Base-by-base conservation (phyloP, 805 yeast genomes). In the Lipomyces spencermartinsiae region DNA sequence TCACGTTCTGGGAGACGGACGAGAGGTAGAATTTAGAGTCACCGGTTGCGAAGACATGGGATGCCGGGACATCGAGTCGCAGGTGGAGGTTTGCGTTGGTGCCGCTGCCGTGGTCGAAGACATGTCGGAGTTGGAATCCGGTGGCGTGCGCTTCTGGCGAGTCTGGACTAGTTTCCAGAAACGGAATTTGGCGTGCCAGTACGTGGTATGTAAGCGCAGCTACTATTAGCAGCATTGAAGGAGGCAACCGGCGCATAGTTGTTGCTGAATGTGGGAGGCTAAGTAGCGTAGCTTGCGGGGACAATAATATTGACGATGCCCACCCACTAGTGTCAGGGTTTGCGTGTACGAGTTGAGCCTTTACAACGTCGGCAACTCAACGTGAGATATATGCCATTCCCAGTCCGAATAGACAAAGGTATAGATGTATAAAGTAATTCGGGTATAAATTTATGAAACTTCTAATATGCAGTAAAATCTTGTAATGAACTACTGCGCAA, bases 101-200 rank as follows among this genome's bases (percentile, higher is more conserved):
- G 33, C 65, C 72, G 25, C 62, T 61, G 31, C 72, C 72, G 51
- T 69, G 72, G 58, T 61, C 62, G 61, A 68, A 68, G 37, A 68
- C 58, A 56, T 69, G 72, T 14, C 72, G 67, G 5, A 69, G 71
- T 22, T 63, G 64, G 61, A 69, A 68, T 10, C 70, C 71, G 12
- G 71, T 58, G 8, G 71, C 65, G 62, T 65, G 62, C 19, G 33
- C 31, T n/a, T 2, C 43, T 34, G 4, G 22, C 43, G 22, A 16
- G 49, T 43, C 22, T 7, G 8, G 22, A 43, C 49, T 9, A 19
- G 16, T 6, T 16, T 19, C 22, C 1, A 43, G 22, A 43, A 43
- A 43, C 9, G 49, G 49, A n/a, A 43, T 43, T 16, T 43, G 49
- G 5, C 1, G 49, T 43, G 49, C 49, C 16, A 43, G 10, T n/a